phyloP scores from a whole-genome alignment of 2,329 filamentous ascomycete species.

The Echinosphaeria canescens region DNA sequence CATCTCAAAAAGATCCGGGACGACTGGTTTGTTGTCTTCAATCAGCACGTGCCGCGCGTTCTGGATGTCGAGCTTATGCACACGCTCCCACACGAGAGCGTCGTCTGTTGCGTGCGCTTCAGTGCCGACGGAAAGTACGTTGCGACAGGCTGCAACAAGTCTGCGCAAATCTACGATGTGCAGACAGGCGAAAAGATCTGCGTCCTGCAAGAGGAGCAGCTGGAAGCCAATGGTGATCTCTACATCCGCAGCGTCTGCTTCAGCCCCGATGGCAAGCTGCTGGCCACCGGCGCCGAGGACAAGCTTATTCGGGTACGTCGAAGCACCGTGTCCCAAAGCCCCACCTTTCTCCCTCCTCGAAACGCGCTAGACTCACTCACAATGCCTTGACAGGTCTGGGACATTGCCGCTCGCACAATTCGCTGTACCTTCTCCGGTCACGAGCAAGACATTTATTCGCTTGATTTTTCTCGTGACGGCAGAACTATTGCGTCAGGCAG shows the following conservation, averaged over 20 bases:
- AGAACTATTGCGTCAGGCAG: conserved; percentile 89
- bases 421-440: conserved; percentile 90
- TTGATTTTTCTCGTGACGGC: conserved; percentile 87
- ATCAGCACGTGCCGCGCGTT: conserved; percentile 71
- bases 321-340: not conserved
- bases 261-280: conserved; percentile 82
- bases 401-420: conserved; percentile 66
- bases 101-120: conserved; percentile 96
- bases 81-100: conserved; percentile 81
- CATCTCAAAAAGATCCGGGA: conserved; percentile 74
- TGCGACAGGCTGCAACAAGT: conserved; percentile 90
- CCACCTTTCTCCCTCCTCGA: not conserved
- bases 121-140: conserved; percentile 91
- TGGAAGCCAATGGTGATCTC: conserved; percentile 74
- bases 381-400: conserved; percentile 46
- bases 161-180: conserved; percentile 98
- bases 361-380: not conserved
- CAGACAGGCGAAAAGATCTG: conserved; percentile 71
- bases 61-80: conserved; percentile 90
- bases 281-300: conserved; percentile 93
- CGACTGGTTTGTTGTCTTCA: conserved; percentile 97
- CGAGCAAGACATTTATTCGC: conserved; percentile 94
- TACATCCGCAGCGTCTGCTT: conserved; percentile 98
- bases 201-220: conserved; percentile 71
- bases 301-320: conserved; percentile 73